phyloP scores from a whole-genome alignment of 352 stramenopile genomes.

The Globisporangium nagaii region DNA sequence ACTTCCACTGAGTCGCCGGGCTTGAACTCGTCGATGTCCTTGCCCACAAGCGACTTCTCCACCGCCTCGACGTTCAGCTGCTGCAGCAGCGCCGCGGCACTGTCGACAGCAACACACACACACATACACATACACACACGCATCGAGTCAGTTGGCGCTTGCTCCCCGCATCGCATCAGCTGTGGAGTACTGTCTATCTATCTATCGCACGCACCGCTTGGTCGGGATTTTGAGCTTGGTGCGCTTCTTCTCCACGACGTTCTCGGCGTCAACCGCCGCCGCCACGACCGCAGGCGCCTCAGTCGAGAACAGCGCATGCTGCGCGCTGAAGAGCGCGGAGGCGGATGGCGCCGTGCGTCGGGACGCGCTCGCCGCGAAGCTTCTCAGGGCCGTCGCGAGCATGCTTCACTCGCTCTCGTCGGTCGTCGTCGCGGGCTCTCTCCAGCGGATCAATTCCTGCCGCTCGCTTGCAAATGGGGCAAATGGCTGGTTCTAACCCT shows the following conservation, averaged over 20 bases:
- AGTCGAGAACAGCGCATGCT: slow-evolving; percentile 37
- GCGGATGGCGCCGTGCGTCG: slow-evolving; percentile 12
- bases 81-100: slow-evolving; percentile 56
- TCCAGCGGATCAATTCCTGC: neutral
- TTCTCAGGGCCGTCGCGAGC: slow-evolving; percentile 54
- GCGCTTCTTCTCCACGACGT: slow-evolving; percentile 32
- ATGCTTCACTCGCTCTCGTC: slow-evolving; percentile 18
- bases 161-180: no score
- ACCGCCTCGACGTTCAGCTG: slow-evolving; percentile 68
- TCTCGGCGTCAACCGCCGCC: slow-evolving; percentile 7
- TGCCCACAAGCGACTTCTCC: slow-evolving; percentile 48
- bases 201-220: slow-evolving; percentile 48
- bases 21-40: slow-evolving; percentile 71
- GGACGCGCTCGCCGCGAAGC: slow-evolving; percentile 29
- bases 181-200: no score
- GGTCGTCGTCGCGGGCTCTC: neutral
- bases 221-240: slow-evolving; percentile 81
- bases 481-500: slow-evolving; percentile 10
- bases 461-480: neutral
- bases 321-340: slow-evolving; percentile 22
- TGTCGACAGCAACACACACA: neutral
- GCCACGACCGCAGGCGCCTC: slow-evolving; percentile 12
- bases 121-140: neutral
- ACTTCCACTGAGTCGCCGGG: slow-evolving; percentile 77
- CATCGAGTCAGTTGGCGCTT: no score